A percentile compares a stretch with the other conserved stretches of the same genome.
Evolutionary conservation across 2,329 filamentous ascomycete species (phyloP).

Genomic region (Monilinia vaccinii-corymbosi): DNA sequence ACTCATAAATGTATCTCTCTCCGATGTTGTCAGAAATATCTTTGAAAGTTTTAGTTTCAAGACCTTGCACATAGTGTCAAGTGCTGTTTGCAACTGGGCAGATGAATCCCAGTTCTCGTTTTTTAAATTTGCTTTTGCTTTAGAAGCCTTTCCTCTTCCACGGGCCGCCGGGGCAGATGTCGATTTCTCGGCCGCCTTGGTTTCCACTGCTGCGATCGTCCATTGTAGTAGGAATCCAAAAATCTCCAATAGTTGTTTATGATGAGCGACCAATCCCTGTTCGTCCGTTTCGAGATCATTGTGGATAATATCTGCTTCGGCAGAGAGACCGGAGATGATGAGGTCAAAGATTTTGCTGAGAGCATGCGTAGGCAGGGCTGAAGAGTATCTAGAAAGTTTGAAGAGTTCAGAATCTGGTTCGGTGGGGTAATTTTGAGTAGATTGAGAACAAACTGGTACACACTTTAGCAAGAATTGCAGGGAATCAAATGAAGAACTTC

Average conservation of each 20-base stretch:
- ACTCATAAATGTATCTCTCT: conserved; percentile 88
- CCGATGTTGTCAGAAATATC: conserved; percentile 92
- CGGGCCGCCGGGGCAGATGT: conserved; percentile 60
- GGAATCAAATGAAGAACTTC: conserved; percentile 76
- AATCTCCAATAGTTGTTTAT: conserved; percentile 87
- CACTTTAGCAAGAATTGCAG: conserved; percentile 96
- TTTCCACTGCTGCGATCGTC: conserved; percentile 90
- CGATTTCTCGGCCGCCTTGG: conserved; percentile 85
- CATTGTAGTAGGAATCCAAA: conserved; percentile 93
- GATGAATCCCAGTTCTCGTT: conserved; percentile 81
- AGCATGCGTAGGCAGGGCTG: conserved; percentile 68
- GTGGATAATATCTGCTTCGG: conserved; percentile 78
- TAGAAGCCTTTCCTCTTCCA: conserved; percentile 65
- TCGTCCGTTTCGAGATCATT: conserved; percentile 86
- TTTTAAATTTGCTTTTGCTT: conserved; percentile 55
- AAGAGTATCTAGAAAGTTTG: conserved; percentile 64
- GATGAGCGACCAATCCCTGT: conserved; percentile 74
- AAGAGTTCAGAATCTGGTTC: conserved; percentile 54
- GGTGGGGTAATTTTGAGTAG: conserved; percentile 28
- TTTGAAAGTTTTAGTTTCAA: conserved; percentile 84
- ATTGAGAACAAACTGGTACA: conserved; percentile 47
- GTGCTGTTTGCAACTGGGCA: conserved; percentile 73
- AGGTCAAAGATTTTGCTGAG: conserved; percentile 91
- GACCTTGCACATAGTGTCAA: conserved; percentile 94
- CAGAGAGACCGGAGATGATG: conserved; percentile 73